phyloP scores from a whole-genome alignment of 805 yeast species.

The Spathaspora hagerdaliae region DNA sequence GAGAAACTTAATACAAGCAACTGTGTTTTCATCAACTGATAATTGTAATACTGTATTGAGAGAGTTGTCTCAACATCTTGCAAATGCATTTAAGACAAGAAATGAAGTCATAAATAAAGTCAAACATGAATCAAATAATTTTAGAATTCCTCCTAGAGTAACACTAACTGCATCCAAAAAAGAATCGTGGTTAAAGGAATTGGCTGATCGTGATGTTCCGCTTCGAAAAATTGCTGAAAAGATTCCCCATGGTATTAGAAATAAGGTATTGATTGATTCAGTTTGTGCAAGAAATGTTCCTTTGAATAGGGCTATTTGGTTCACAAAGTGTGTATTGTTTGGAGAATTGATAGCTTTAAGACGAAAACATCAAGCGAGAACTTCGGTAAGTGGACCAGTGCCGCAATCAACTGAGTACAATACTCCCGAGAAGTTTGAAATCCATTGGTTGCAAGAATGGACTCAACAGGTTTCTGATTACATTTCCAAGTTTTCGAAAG shows the following conservation, averaged over 20 bases:
- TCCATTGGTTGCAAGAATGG: constrained; percentile 82
- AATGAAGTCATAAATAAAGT: constrained; percentile 40
- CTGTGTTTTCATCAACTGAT: constrained; percentile 32
- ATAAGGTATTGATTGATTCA: constrained; percentile 68
- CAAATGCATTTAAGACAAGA: constrained; percentile 33
- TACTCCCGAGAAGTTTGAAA: constrained; percentile 33
- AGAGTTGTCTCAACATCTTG: constrained; percentile 35
- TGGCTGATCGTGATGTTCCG: constrained; percentile 66
- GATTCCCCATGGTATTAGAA: constrained; percentile 86
- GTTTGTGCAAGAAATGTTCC: constrained; percentile 69
- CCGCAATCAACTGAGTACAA: constrained; percentile 4
- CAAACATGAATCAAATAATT: constrained; percentile 32
- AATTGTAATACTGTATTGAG: constrained; percentile 31
- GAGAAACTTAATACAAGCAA: constrained; percentile 51
- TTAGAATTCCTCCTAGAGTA: constrained; percentile 83
- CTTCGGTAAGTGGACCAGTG: constrained; percentile 2
- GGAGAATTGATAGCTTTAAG: constrained; percentile 51
- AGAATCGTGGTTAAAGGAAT: constrained; percentile 80
- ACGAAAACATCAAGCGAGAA: constrained; percentile 24
- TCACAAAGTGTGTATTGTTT: constrained; percentile 80
- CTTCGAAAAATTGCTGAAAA: constrained; percentile 66
- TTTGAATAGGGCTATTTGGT: constrained; percentile 81
- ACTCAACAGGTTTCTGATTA: constrained; percentile 73
- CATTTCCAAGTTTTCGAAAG: constrained; percentile 47
- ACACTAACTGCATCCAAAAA: constrained; percentile 83